Evolutionary conservation across 2,329 filamentous ascomycete genomes (phyloP).

Genomic region (Aulographum hederae): DNA sequence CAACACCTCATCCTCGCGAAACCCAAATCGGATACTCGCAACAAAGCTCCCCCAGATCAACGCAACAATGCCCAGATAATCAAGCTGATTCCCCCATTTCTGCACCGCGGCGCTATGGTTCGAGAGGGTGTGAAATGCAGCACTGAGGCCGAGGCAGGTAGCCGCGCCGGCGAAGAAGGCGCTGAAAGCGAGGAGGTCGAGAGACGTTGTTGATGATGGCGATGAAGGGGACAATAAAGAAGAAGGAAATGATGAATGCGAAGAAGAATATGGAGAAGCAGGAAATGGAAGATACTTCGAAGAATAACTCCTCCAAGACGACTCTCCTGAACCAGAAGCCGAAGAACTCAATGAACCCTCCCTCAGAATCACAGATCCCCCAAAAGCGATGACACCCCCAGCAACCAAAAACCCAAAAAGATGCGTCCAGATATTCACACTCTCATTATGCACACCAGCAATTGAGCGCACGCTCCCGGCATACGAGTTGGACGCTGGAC

Average conservation of each 20-base stretch:
- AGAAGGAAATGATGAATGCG: constrained; percentile 44
- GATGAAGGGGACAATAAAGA: not conserved
- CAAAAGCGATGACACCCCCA: constrained; percentile 1
- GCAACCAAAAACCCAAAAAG: constrained; percentile 48
- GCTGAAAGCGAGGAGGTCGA: constrained; percentile 18
- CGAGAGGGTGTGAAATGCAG: constrained; percentile 65
- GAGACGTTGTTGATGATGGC: constrained; percentile 13
- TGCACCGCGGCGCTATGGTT: constrained; percentile 71
- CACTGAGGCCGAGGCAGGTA: constrained; percentile 27
- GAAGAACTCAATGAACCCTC: no score
- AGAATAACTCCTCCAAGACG: constrained; percentile 35
- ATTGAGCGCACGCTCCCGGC: constrained; percentile 29
- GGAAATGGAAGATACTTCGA: constrained; percentile 50
- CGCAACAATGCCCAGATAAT: constrained; percentile 85
- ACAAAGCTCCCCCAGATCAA: constrained; percentile 86
- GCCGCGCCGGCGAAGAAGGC: constrained; percentile 22
- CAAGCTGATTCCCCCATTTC: constrained; percentile 76
- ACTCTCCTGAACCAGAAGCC: constrained; percentile 36
- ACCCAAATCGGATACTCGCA: constrained; percentile 50
- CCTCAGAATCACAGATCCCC: not conserved
- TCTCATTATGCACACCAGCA: constrained; percentile 47
- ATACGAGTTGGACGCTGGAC: constrained; percentile 44
- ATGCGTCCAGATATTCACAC: constrained; percentile 56
- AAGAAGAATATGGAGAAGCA: constrained; percentile 62
- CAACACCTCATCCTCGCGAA: constrained; percentile 42